phyloP scores from a whole-genome alignment of 768 basidiomycete genomes.

The Lactifluus volemus region DNA sequence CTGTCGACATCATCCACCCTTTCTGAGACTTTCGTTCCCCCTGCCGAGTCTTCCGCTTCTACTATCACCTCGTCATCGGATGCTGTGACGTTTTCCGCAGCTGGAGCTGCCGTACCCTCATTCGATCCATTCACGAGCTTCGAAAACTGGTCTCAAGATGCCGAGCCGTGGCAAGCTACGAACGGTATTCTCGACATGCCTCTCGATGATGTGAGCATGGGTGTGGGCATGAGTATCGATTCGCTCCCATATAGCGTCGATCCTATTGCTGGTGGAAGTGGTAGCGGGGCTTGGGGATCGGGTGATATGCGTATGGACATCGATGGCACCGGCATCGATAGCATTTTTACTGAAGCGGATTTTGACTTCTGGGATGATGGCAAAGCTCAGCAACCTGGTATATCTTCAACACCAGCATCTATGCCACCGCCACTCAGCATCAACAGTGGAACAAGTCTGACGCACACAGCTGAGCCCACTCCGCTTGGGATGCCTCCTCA shows the following conservation, averaged over 20 bases:
- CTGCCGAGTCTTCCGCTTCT: not conserved
- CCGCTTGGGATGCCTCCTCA: slow-evolving; percentile 30
- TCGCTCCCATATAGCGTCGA: slow-evolving; percentile 42
- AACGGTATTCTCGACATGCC: slow-evolving; percentile 12
- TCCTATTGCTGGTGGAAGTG: slow-evolving; percentile 27
- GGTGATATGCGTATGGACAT: slow-evolving; percentile 25
- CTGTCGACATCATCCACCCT: not conserved
- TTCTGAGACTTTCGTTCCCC: slow-evolving; percentile 2
- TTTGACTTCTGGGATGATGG: slow-evolving; percentile 74
- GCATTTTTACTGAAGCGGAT: slow-evolving; percentile 72
- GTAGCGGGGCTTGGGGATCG: slow-evolving; percentile 20
- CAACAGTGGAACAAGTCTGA: slow-evolving; percentile 19
- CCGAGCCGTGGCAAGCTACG: slow-evolving; percentile 13
- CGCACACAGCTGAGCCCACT: slow-evolving; percentile 28
- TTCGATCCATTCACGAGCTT: slow-evolving; percentile 36
- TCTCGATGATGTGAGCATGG: slow-evolving; percentile 13
- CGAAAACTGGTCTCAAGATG: slow-evolving; percentile 29
- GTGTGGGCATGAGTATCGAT: slow-evolving; percentile 29
- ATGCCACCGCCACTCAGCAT: slow-evolving; percentile 20
- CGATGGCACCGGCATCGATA: slow-evolving; percentile 25
- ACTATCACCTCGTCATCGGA: slow-evolving; percentile 6
- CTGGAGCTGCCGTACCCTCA: slow-evolving; percentile 21
- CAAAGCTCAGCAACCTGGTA: slow-evolving; percentile 31
- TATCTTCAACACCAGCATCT: slow-evolving; percentile 19
- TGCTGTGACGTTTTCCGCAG: slow-evolving; percentile 18